Conservation (phyloP, 768 basidiomycete species). For the Rhodotorula sphaerocarpa region DNA sequence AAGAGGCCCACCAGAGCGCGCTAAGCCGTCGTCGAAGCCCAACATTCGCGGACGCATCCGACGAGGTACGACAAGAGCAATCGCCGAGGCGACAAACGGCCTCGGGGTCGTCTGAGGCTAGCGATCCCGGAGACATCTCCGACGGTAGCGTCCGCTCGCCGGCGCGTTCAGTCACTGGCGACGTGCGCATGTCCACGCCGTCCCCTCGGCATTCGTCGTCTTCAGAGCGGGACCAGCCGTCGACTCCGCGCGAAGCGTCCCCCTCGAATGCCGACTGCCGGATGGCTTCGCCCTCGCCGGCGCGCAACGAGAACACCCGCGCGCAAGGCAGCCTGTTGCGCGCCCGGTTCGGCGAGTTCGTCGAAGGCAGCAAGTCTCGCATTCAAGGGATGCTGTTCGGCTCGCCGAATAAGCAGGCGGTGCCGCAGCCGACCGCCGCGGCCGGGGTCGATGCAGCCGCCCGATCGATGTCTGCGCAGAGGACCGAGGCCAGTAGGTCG, state of each 20-base stretch:
- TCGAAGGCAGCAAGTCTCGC: not conserved
- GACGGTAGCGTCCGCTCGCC: conserved; percentile 1
- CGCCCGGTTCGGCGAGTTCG: not conserved
- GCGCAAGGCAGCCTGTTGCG: not conserved
- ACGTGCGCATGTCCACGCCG: conserved; percentile 21
- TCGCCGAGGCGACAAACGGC: too few species aligned
- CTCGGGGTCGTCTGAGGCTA: too few species aligned
- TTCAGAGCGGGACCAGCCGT: not conserved
- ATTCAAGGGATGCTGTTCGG: conserved; percentile 9
- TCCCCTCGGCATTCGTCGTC: not conserved
- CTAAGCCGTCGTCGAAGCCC: too few species aligned
- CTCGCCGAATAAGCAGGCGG: not conserved
- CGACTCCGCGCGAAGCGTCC: not conserved
- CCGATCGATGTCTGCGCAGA: not conserved
- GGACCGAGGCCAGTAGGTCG: too few species aligned
- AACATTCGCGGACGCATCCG: too few species aligned
- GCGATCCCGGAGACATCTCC: too few species aligned
- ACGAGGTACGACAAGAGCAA: too few species aligned
- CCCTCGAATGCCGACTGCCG: not conserved
- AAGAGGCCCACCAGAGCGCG: too few species aligned
- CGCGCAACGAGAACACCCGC: not conserved
- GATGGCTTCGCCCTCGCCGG: not conserved
- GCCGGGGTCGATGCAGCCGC: not conserved
- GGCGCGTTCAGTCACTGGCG: conserved; percentile 4
- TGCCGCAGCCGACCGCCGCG: not conserved